These are phyloP conservation scores for Seiridium cupressi DNA, from an alignment of 2,329 filamentous ascomycete genomes.

Conservation along the genomic window DNA sequence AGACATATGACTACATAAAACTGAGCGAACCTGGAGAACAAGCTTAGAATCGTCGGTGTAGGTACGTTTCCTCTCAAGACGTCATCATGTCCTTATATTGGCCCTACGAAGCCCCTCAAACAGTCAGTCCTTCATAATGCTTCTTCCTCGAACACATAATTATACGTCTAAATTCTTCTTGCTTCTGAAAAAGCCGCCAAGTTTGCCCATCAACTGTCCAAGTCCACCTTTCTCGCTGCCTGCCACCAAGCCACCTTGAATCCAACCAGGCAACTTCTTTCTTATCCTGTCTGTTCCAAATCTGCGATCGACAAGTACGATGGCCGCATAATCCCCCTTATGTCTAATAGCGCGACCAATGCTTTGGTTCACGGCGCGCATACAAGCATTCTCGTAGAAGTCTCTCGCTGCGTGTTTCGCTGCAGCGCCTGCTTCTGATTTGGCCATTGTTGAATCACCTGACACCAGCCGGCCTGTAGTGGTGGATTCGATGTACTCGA, in stretches of 20 bases:
- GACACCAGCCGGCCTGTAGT: slow-evolving; percentile 35
- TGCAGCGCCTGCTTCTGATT: slow-evolving; percentile 28
- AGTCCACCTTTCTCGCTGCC: slow-evolving; percentile 50
- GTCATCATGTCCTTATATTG: too few relatives aligned
- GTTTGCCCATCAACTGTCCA: slow-evolving; percentile 55
- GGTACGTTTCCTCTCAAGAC: too few relatives aligned
- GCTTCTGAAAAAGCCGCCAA: slow-evolving; percentile 57
- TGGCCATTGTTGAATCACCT: slow-evolving; percentile 11
- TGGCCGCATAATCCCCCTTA: slow-evolving; percentile 82
- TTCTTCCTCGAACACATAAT: neutral
- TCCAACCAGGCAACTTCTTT: slow-evolving; percentile 86
- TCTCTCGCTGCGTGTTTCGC: slow-evolving; percentile 65
- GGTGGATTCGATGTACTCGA: slow-evolving; percentile 77
- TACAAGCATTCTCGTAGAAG: slow-evolving; percentile 92
- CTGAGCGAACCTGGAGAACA: too few relatives aligned
- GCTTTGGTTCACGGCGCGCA: slow-evolving; percentile 96
- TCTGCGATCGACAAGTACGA: slow-evolving; percentile 78
- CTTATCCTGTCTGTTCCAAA: slow-evolving; percentile 74
- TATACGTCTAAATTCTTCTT: slow-evolving; percentile 33
- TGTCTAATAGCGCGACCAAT: slow-evolving; percentile 92
- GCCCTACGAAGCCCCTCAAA: too few relatives aligned
- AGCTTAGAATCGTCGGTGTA: too few relatives aligned
- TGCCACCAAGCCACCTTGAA: slow-evolving; percentile 64
- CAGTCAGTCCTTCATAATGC: too few relatives aligned
- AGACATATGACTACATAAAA: too few relatives aligned